phyloP scores from a whole-genome alignment of 208 protist genomes.

The Acanthamoeba castellanii region DNA sequence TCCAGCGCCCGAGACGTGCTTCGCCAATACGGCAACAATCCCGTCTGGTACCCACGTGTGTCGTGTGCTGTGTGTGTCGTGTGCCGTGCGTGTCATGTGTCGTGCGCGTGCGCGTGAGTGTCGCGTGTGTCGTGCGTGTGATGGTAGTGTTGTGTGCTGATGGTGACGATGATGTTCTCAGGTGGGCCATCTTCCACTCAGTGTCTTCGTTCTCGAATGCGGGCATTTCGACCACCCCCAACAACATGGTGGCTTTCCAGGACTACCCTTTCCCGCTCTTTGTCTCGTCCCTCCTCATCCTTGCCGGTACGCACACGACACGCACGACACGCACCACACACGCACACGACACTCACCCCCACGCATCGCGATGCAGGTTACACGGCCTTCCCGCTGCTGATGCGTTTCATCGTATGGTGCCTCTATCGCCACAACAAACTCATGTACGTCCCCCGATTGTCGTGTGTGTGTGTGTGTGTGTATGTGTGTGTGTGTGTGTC shows the following conservation, averaged over 20 bases:
- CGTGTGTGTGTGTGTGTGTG: background rate
- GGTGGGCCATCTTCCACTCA: slow-evolving; percentile 69
- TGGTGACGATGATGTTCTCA: background rate
- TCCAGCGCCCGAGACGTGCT: background rate
- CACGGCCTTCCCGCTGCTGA: slow-evolving; percentile 65
- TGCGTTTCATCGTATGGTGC: slow-evolving; percentile 38
- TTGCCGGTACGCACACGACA: background rate
- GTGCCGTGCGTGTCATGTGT: no score
- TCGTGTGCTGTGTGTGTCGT: background rate
- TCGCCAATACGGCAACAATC: background rate
- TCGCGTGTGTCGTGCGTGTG: background rate
- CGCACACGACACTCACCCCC: background rate
- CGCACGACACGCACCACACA: background rate
- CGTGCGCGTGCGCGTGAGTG: background rate
- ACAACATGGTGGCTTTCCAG: slow-evolving; percentile 52
- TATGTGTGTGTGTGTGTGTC: background rate
- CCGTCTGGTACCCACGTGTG: background rate
- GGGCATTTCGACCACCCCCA: background rate
- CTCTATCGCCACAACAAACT: background rate
- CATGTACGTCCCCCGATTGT: background rate
- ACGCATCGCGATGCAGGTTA: background rate
- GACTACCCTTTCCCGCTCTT: slow-evolving; percentile 45
- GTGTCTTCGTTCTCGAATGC: slow-evolving; percentile 51
- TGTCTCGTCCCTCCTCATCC: slow-evolving; percentile 53
- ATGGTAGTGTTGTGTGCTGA: no score